Evolutionary conservation across 352 stramenopile species (phyloP).

Genomic region (Phytophthora syringae): DNA sequence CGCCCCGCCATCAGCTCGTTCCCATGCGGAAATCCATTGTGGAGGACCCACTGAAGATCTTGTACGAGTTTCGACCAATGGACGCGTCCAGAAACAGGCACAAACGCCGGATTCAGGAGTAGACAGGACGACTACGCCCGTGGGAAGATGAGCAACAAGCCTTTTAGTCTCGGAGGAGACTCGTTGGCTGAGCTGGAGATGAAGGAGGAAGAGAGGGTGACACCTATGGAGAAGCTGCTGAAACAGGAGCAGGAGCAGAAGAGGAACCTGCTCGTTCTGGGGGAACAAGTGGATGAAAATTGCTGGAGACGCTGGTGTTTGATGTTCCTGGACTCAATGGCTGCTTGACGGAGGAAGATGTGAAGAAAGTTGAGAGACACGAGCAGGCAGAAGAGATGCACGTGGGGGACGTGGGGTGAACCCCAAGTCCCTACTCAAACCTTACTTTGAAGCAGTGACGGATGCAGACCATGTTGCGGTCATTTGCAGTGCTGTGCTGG

Average conservation of each 20-base stretch:
- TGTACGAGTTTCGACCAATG: slow-evolving; percentile 69
- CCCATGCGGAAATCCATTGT: slow-evolving; percentile 57
- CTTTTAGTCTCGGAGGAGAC: slow-evolving; percentile 69
- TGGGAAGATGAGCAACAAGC: slow-evolving; percentile 82
- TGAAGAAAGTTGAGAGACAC: slow-evolving; percentile 37
- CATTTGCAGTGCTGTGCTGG: slow-evolving; percentile 59
- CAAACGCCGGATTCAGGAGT: slow-evolving; percentile 63
- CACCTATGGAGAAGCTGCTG: slow-evolving; percentile 23
- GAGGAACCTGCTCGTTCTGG: slow-evolving; percentile 49
- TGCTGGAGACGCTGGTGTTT: slow-evolving; percentile 56
- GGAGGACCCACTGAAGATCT: slow-evolving; percentile 50
- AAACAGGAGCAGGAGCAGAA: slow-evolving; percentile 40
- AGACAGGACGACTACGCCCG: slow-evolving; percentile 85
- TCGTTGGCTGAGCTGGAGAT: slow-evolving; percentile 49
- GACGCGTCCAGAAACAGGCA: slow-evolving; percentile 34
- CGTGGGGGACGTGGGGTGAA: slow-evolving; percentile 63
- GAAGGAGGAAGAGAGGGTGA: slow-evolving; percentile 1
- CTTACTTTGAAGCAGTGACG: slow-evolving; percentile 71
- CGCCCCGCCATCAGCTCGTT: slow-evolving; percentile 58
- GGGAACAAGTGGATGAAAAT: slow-evolving; percentile 28
- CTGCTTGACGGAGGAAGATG: slow-evolving; percentile 59
- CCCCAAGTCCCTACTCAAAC: slow-evolving; percentile 55
- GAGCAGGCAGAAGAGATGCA: not conserved
- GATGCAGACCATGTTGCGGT: slow-evolving; percentile 60
- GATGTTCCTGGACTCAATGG: slow-evolving; percentile 59